Evolutionary conservation across 805 yeast genomes (phyloP).

Genomic region (Myxozyma kluyveri): DNA sequence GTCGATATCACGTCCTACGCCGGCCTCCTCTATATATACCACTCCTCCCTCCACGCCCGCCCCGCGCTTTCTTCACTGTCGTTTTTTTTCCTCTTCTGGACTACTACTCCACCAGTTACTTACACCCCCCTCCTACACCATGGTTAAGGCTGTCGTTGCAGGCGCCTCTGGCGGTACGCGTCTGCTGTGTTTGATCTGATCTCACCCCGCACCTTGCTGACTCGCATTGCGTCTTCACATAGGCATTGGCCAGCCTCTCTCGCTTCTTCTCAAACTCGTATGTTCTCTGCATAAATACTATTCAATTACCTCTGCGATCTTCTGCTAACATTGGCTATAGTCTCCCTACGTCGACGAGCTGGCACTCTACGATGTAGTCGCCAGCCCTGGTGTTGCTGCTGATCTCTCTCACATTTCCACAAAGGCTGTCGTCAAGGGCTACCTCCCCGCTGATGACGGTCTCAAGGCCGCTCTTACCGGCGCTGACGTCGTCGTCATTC

Average conservation of each 20-base stretch:
- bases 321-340: conserved; percentile 2
- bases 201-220: not conserved
- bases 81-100: not conserved
- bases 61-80: conserved; percentile 1
- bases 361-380: conserved; percentile 80
- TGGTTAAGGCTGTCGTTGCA: conserved; percentile 52
- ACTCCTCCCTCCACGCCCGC: not conserved
- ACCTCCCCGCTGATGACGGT: conserved; percentile 62
- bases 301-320: not conserved
- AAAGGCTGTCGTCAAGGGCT: conserved; percentile 56
- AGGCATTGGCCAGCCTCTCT: conserved; percentile 91
- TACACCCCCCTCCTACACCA: conserved; percentile 13
- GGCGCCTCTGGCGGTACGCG: conserved; percentile 54
- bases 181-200: not conserved
- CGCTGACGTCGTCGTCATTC: conserved; percentile 83
- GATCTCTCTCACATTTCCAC: conserved; percentile 83
- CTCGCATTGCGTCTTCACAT: not conserved
- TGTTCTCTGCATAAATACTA: not conserved
- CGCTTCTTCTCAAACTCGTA: conserved; percentile 67
- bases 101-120: not conserved
- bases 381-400: conserved; percentile 82
- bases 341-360: conserved; percentile 61
- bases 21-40: not conserved
- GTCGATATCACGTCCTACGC: not conserved
- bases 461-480: conserved; percentile 67